A percentile compares a stretch with the other conserved stretches of the same genome.
These are phyloP conservation scores for Naganishia vaughanmartiniae DNA, from an alignment of 768 basidiomycete genomes.

Conservation along the genomic window DNA sequence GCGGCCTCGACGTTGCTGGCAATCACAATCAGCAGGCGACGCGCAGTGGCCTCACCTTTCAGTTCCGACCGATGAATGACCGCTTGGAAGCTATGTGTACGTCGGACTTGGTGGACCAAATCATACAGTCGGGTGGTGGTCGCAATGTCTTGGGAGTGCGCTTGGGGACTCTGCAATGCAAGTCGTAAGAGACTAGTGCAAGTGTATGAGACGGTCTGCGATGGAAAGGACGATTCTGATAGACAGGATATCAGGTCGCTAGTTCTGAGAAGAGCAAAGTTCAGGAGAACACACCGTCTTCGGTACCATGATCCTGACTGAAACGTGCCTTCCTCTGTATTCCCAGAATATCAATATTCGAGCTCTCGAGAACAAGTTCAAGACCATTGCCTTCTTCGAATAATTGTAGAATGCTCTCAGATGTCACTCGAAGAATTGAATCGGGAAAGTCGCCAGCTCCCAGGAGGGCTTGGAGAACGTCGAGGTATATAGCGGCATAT, in stretches of 20 bases:
- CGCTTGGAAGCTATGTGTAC: not conserved
- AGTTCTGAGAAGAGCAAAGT: not conserved
- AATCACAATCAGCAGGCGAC: conserved; percentile 2
- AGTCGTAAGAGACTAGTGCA: conserved; percentile 7
- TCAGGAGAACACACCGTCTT: not conserved
- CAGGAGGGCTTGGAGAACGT: conserved; percentile 45
- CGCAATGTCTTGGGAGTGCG: not conserved
- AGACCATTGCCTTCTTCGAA: conserved; percentile 36
- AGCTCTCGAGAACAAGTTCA: conserved; percentile 38
- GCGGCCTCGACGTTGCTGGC: not conserved
- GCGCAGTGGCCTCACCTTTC: not conserved
- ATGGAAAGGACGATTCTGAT: conserved; percentile 1
- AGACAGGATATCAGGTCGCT: too few species aligned
- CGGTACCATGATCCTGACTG: not conserved
- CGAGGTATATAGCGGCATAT: conserved; percentile 41
- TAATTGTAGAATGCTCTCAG: conserved; percentile 30
- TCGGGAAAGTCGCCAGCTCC: conserved; percentile 38
- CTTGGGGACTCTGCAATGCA: not conserved
- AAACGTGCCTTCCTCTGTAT: conserved; percentile 32
- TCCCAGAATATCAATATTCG: conserved; percentile 37
- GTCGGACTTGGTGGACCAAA: conserved; percentile 2
- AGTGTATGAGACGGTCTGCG: not conserved
- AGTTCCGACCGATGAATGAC: not conserved
- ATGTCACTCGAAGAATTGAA: conserved; percentile 35
- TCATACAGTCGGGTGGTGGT: not conserved